Evolutionary conservation across 169 alveolate species (phyloP).

Genomic region (Cryptosporidium canis): DNA sequence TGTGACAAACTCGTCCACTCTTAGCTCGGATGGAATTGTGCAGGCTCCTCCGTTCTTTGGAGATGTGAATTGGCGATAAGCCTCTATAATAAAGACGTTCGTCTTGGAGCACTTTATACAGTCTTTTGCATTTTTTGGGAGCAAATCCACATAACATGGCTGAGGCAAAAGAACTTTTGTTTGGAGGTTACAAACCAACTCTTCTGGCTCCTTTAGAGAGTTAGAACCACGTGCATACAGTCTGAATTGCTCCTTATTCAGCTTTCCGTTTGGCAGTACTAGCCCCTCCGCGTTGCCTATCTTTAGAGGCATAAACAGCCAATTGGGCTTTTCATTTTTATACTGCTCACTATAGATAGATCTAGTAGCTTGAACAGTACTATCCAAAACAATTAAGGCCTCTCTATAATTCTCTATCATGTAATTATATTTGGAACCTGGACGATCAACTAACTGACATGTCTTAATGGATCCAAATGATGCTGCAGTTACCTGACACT

Average conservation of each 20-base stretch:
- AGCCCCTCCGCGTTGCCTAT: slow-evolving; percentile 66
- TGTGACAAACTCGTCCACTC: slow-evolving; percentile 18
- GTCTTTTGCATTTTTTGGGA: slow-evolving; percentile 29
- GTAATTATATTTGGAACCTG: background rate
- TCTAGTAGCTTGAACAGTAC: slow-evolving; percentile 66
- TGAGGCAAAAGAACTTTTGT: slow-evolving; percentile 30
- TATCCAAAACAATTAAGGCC: slow-evolving; percentile 41
- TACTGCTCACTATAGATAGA: slow-evolving; percentile 28
- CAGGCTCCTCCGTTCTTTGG: slow-evolving; percentile 68
- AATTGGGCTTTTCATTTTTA: slow-evolving; percentile 56
- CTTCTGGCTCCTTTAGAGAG: slow-evolving; percentile 70
- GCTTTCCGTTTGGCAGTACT: slow-evolving; percentile 42
- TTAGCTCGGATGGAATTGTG: slow-evolving; percentile 24
- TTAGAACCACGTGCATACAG: slow-evolving; percentile 63
- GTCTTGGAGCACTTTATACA: slow-evolving; percentile 52
- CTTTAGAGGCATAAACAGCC: slow-evolving; percentile 58
- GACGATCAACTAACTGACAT: background rate
- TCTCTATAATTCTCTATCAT: slow-evolving; percentile 1
- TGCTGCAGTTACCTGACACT: slow-evolving; percentile 69
- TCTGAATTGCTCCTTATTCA: slow-evolving; percentile 60
- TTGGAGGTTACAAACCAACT: slow-evolving; percentile 60
- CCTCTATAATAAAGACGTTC: slow-evolving; percentile 26
- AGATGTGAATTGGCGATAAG: slow-evolving; percentile 53
- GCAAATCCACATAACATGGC: slow-evolving; percentile 42
- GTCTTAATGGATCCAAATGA: slow-evolving; percentile 67